Conservation (phyloP, 1,284 basidiomycete species). For the Cutaneotrichosporon sp. region DNA sequence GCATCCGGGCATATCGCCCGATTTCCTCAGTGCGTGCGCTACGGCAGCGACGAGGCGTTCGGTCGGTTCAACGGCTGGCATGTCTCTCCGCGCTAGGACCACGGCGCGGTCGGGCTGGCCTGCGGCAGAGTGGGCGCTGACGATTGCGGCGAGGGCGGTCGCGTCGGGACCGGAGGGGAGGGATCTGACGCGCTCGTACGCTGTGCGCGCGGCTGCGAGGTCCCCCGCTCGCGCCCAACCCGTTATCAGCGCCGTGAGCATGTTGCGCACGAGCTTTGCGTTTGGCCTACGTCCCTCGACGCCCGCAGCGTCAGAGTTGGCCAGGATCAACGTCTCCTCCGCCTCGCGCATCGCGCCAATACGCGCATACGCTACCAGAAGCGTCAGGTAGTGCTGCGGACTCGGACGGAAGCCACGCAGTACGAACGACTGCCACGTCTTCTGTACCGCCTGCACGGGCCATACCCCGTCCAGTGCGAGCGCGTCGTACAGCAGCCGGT, state of each 20-base stretch:
- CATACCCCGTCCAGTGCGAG: slow-evolving; percentile 17
- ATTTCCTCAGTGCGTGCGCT: slow-evolving; percentile 9
- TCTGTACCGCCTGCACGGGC: slow-evolving; percentile 20
- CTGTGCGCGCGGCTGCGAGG: background rate
- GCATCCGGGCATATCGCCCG: slow-evolving; percentile 8
- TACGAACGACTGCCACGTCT: slow-evolving; percentile 32
- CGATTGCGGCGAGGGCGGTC: slow-evolving; percentile 5
- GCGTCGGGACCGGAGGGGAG: slow-evolving; percentile 1
- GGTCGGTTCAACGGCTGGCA: slow-evolving; percentile 3
- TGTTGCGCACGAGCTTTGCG: slow-evolving; percentile 8
- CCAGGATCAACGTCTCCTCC: slow-evolving; percentile 26
- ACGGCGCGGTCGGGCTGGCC: slow-evolving; percentile 3
- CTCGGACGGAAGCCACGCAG: slow-evolving; percentile 34
- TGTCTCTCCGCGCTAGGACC: slow-evolving; percentile 6
- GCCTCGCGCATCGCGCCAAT: slow-evolving; percentile 34
- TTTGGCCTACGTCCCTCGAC: slow-evolving; percentile 6
- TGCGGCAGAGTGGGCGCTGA: background rate
- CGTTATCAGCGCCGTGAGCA: slow-evolving; percentile 26
- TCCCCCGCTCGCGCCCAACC: slow-evolving; percentile 11
- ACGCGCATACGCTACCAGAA: slow-evolving; percentile 35
- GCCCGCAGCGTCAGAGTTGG: slow-evolving; percentile 14
- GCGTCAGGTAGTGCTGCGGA: slow-evolving; percentile 27
- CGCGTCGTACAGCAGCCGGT: slow-evolving; percentile 32
- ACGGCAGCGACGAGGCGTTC: slow-evolving; percentile 5
- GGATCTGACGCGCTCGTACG: slow-evolving; percentile 6